Base-by-base conservation (phyloP, 768 basidiomycete species). In the Boletus sensibilis region DNA sequence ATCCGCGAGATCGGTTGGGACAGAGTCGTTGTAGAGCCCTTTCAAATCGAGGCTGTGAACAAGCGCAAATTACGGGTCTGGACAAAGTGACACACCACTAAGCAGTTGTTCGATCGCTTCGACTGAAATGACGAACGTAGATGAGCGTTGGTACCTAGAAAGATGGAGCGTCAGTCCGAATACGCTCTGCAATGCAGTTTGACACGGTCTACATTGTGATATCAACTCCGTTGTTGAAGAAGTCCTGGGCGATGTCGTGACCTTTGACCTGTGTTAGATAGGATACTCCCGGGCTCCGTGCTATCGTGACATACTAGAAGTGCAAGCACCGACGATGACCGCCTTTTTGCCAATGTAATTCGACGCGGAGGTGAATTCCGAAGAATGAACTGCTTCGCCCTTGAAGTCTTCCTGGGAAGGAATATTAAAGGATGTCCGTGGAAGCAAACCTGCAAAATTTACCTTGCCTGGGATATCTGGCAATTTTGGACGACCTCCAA, bases 291-390 rank as follows among this genome's bases (percentile, higher is more conserved):
- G 11, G 20, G 5, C 14, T 33, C 35, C 34, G 23, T 31, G 12
- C 5, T 25, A 50, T 16, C 2, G n/a, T 12, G 21, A 57, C 68
- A n/a, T 63, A 80, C 80, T 79, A 20, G 86, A 85, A 49, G 81
- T 86, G 41, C 83, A 82, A n/a, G 86, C 80, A 14, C 88, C 87
- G 3, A 90, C 74, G n/a, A 89, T 75, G 1, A 88, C 74, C 6
- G 81, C 85, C 61, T 82, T 86, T 74, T 88, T 87, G 8, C 85
- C 85, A 7, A 70, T 55, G 60, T 81, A 79, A 33, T 79, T 79
- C 2, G 69, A 58, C 0, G 82, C 82, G 6, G 73, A 72, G 21
- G 75, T 79, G 67, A 82, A 82, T 20, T 76, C 57, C 1, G 74
- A 73, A 0, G 86, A 84, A 65, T 89, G 88, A 1, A 80, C 41